These are phyloP conservation scores for Zopfochytrium polystomum DNA, from an alignment of 371 early-diverging fungal species.

Conservation along the genomic window DNA sequence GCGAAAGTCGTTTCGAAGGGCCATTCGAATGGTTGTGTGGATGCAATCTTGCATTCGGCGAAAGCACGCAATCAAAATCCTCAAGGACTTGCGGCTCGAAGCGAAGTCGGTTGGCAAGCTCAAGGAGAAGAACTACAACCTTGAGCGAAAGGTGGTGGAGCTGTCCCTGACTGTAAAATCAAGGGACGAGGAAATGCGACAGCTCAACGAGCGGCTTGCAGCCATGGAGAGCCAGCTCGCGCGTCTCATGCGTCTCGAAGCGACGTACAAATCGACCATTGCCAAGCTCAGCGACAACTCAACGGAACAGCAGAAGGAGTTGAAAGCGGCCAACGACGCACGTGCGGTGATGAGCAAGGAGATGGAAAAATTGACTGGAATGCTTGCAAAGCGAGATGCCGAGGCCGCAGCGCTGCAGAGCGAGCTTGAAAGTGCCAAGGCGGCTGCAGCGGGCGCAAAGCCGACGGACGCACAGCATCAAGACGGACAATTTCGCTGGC, in stretches of 20 bases:
- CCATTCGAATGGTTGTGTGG: constrained; percentile 56
- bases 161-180: constrained; percentile 77
- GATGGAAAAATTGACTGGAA: constrained; percentile 49
- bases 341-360: constrained; percentile 49
- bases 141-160: constrained; percentile 94
- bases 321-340: constrained; percentile 50
- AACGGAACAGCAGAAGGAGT: constrained; percentile 55
- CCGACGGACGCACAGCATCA: no score
- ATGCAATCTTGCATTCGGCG: constrained; percentile 83
- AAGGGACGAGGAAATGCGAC: constrained; percentile 68
- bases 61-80: constrained; percentile 59
- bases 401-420: constrained; percentile 62
- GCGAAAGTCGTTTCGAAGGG: constrained; percentile 55
- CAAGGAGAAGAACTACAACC: constrained; percentile 84
- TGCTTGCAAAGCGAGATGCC: constrained; percentile 62
- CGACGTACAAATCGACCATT: constrained; percentile 29
- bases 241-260: constrained; percentile 14
- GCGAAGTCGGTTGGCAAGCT: constrained; percentile 84
- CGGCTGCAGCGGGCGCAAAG: no score
- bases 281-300: constrained; percentile 45
- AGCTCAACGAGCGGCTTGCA: constrained; percentile 52
- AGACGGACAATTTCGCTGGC: no score
- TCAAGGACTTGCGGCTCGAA: constrained; percentile 70
- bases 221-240: constrained; percentile 51
- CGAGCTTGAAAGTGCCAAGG: constrained; percentile 59